phyloP scores from a whole-genome alignment of 805 yeast species.

The Metschnikowia lachancei region DNA sequence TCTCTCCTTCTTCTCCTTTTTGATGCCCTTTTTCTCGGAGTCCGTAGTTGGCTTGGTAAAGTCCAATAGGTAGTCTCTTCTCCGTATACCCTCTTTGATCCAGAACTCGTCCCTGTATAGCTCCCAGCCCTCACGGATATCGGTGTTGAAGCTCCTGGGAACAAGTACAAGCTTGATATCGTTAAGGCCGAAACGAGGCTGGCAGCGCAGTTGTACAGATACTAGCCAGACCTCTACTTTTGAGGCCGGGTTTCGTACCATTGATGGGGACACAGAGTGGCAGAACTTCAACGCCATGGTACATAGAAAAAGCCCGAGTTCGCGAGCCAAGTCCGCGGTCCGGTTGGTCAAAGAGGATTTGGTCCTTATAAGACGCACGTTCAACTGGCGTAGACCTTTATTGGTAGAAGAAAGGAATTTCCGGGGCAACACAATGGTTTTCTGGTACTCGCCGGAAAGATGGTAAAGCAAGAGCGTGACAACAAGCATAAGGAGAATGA shows the following conservation, averaged over 20 bases:
- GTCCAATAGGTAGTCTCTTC: slow-evolving; percentile 40
- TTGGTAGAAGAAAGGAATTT: slow-evolving; percentile 78
- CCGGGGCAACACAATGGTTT: slow-evolving; percentile 81
- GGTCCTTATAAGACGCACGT: slow-evolving; percentile 71
- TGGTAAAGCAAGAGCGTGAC: slow-evolving; percentile 76
- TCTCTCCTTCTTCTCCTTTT: slow-evolving; percentile 40
- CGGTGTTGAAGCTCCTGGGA: slow-evolving; percentile 78
- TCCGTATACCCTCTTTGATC: slow-evolving; percentile 74
- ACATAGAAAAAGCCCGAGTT: slow-evolving; percentile 31
- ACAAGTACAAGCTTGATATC: slow-evolving; percentile 79
- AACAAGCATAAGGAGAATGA: slow-evolving; percentile 56
- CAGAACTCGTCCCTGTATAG: slow-evolving; percentile 89
- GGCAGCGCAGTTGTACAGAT: slow-evolving; percentile 44
- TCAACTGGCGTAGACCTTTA: slow-evolving; percentile 82
- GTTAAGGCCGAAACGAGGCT: slow-evolving; percentile 63
- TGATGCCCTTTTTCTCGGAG: slow-evolving; percentile 16
- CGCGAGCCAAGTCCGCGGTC: slow-evolving; percentile 37
- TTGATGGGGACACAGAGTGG: slow-evolving; percentile 36
- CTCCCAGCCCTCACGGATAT: slow-evolving; percentile 92
- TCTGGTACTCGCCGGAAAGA: slow-evolving; percentile 83
- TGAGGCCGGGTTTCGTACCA: slow-evolving; percentile 30
- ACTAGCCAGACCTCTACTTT: slow-evolving; percentile 40
- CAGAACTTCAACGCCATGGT: slow-evolving; percentile 29
- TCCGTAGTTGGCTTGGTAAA: slow-evolving; percentile 19
- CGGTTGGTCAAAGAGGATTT: slow-evolving; percentile 35